Percentiles rank a stretch among this genome's conserved stretches.
Evolutionary conservation across 148 eudicot genomes (phyloP).

Genomic region (Amaranthus hypochondriacus): DNA sequence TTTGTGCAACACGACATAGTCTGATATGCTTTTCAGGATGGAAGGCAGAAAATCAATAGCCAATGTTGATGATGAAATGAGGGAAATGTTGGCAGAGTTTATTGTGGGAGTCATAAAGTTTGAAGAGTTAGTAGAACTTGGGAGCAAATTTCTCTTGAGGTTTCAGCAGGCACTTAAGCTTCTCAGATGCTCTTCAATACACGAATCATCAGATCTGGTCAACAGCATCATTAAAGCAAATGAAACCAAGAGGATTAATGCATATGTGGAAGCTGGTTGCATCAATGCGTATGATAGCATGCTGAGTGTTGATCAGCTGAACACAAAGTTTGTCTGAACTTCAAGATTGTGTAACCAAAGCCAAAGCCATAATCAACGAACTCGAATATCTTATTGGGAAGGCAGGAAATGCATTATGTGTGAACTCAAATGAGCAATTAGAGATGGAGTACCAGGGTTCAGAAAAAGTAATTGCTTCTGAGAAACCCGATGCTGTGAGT

Average conservation of each 20-base stretch:
- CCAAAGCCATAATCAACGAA: constrained; percentile 32
- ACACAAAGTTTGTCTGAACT: constrained; percentile 45
- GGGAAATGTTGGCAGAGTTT: constrained; percentile 23
- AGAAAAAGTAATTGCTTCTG: constrained; percentile 5
- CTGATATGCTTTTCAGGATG: constrained; percentile 16
- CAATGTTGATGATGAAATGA: background rate
- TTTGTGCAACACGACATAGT: background rate
- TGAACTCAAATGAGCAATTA: background rate
- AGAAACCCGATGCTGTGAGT: constrained; percentile 6
- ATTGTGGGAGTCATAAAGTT: constrained; percentile 40
- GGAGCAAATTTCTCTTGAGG: constrained; percentile 37
- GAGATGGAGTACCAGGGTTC: constrained; percentile 16
- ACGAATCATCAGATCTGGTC: constrained; percentile 41
- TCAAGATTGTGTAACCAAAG: constrained; percentile 32
- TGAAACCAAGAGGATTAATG: constrained; percentile 40
- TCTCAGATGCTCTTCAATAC: constrained; percentile 40
- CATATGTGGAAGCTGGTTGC: constrained; percentile 55
- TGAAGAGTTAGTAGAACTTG: constrained; percentile 47
- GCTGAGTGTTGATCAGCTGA: constrained; percentile 38
- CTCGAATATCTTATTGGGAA: constrained; percentile 51
- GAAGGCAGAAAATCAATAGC: constrained; percentile 12
- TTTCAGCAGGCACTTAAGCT: constrained; percentile 55
- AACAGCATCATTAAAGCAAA: constrained; percentile 41
- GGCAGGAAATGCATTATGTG: constrained; percentile 23
- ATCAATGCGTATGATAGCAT: constrained; percentile 31